Percentiles rank a stretch among this genome's conserved stretches.
These are phyloP conservation scores for Colletotrichum sp. DNA, from an alignment of 2,329 filamentous ascomycete genomes.

Conservation along the genomic window DNA sequence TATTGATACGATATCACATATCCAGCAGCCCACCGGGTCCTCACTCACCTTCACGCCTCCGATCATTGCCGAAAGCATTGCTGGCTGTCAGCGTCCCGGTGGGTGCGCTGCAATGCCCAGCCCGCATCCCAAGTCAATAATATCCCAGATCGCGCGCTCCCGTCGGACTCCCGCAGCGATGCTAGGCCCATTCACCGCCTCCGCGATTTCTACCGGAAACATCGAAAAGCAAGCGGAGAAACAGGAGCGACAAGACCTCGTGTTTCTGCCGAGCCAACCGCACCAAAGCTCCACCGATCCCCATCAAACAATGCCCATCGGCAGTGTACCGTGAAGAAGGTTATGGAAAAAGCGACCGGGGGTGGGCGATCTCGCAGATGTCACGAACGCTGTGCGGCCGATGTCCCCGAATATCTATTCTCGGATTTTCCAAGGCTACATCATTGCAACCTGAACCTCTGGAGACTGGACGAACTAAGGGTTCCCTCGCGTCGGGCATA, in stretches of 20 bases:
- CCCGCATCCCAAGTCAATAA: not conserved
- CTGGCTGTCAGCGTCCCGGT: not conserved
- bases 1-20: not conserved
- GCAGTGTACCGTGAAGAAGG: not conserved
- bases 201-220: not conserved
- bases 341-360: not conserved
- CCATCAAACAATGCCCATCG: not conserved
- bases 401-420: not conserved
- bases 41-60: not conserved
- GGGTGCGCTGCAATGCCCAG: not conserved
- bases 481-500: not conserved
- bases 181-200: slow-evolving; percentile 1
- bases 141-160: not conserved
- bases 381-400: not conserved
- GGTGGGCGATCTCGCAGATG: not conserved
- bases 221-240: slow-evolving; percentile 3
- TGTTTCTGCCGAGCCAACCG: slow-evolving; percentile 16
- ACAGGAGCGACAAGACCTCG: slow-evolving; percentile 5
- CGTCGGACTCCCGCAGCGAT: not conserved
- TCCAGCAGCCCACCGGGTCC: not conserved
- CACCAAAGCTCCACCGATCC: not conserved
- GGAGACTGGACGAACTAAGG: not conserved
- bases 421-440: not conserved
- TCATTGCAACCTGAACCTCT: not conserved
- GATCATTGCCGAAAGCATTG: not conserved